Evolutionary conservation across 192 early-diverging fungal species (phyloP).

Genomic region (Linnemannia exigua): DNA sequence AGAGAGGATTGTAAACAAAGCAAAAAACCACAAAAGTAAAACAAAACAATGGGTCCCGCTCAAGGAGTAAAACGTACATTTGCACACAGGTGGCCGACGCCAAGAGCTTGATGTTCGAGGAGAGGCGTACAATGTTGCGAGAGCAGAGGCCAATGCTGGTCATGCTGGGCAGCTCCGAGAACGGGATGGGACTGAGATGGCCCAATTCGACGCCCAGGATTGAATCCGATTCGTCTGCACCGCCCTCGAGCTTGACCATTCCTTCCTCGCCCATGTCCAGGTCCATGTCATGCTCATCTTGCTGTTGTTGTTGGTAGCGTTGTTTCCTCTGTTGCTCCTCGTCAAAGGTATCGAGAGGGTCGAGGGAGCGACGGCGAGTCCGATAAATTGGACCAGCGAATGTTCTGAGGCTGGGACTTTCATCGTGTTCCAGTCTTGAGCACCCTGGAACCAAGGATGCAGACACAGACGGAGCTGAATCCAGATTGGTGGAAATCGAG

Average conservation of each 20-base stretch:
- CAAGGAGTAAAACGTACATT: conserved; percentile 66
- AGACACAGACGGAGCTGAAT: not conserved
- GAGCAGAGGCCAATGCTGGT: conserved; percentile 74
- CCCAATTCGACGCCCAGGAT: conserved; percentile 42
- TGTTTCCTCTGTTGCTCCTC: conserved; percentile 10
- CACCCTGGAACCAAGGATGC: not conserved
- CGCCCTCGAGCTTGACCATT: conserved; percentile 11
- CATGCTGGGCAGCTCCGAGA: conserved; percentile 57
- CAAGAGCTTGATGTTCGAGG: conserved; percentile 79
- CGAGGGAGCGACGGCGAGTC: not conserved
- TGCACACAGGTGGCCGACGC: conserved; percentile 72
- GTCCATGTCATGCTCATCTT: conserved; percentile 22
- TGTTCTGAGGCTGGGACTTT: conserved; percentile 13
- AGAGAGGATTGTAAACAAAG: not conserved
- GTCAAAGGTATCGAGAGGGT: not conserved
- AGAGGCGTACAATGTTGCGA: conserved; percentile 69
- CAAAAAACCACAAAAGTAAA: conserved; percentile 1
- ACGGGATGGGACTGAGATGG: conserved; percentile 46
- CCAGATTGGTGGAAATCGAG: conserved; percentile 10
- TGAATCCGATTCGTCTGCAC: conserved; percentile 19
- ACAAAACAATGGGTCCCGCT: not conserved
- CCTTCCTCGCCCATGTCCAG: conserved; percentile 5
- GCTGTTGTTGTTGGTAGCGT: not conserved
- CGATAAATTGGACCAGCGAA: conserved; percentile 10
- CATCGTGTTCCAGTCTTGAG: conserved; percentile 11